A percentile compares a stretch with the other conserved stretches of the same genome.
These are phyloP conservation scores for Peribolospora baueri DNA, from an alignment of 768 basidiomycete genomes.

Conservation along the genomic window DNA sequence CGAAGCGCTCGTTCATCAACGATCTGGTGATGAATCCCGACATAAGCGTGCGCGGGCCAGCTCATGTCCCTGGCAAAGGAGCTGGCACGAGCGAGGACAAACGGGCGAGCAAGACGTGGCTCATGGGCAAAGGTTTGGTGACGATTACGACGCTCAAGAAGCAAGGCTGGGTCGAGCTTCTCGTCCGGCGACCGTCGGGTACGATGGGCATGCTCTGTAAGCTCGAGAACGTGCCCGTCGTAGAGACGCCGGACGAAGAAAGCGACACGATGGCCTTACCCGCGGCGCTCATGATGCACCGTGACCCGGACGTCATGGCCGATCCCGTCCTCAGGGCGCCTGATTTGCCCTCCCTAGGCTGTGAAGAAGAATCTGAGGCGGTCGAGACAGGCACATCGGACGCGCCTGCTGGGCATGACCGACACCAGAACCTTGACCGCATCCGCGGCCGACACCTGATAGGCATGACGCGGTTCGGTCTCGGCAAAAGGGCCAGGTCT, in stretches of 20 bases:
- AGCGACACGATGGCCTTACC: constrained; percentile 4
- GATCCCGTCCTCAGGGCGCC: not conserved
- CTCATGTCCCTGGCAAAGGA: not conserved
- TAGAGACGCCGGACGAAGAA: constrained; percentile 41
- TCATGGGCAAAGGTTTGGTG: constrained; percentile 58
- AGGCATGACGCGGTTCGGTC: no score
- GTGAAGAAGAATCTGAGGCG: no score
- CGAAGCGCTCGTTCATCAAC: constrained; percentile 49
- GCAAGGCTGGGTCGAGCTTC: constrained; percentile 69
- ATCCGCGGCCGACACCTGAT: no score
- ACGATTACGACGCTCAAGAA: constrained; percentile 50
- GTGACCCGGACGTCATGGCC: constrained; percentile 1
- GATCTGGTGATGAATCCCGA: constrained; percentile 34
- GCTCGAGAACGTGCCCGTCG: constrained; percentile 67
- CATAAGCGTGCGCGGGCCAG: no score
- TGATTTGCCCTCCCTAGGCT: no score
- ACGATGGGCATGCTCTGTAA: constrained; percentile 60
- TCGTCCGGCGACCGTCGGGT: constrained; percentile 67
- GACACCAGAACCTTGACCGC: no score
- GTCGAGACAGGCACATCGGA: no score
- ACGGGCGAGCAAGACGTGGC: constrained; percentile 29
- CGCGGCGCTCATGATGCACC: constrained; percentile 3
- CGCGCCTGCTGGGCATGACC: no score
- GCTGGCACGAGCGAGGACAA: constrained; percentile 7
- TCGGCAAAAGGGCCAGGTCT: no score